Conservation (phyloP, 495 filamentous ascomycete species). For the Penicillium egyptiacum region DNA sequence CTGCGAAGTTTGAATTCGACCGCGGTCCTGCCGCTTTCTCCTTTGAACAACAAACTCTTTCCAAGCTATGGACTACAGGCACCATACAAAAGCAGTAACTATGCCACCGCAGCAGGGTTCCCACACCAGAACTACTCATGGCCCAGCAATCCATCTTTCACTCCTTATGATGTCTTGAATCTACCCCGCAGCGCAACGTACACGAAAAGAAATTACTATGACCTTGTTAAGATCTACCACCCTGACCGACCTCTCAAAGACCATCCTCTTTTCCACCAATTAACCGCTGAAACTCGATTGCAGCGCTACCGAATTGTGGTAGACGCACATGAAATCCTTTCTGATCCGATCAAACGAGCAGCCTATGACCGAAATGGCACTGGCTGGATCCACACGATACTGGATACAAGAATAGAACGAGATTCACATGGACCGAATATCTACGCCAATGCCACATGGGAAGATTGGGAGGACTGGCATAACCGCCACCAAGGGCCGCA, state of each 20-base stretch:
- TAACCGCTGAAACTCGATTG: conserved; percentile 58
- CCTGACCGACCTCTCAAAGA: conserved; percentile 67
- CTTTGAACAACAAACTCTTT: not conserved
- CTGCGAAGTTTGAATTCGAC: conserved; percentile 32
- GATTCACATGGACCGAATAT: conserved; percentile 48
- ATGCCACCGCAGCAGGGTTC: conserved; percentile 34
- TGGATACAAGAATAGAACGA: conserved; percentile 18
- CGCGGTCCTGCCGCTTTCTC: conserved; percentile 21
- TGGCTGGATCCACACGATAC: conserved; percentile 64
- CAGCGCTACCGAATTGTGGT: conserved; percentile 89
- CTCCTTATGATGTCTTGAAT: conserved; percentile 88
- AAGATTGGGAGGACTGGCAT: conserved; percentile 95
- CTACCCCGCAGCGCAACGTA: conserved; percentile 65
- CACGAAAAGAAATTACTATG: conserved; percentile 77
- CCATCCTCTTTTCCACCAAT: conserved; percentile 48
- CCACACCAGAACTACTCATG: conserved; percentile 35
- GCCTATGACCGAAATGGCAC: conserved; percentile 80
- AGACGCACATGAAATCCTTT: conserved; percentile 85
- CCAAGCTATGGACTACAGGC: conserved; percentile 1
- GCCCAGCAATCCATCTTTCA: conserved; percentile 46
- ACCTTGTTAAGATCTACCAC: conserved; percentile 94
- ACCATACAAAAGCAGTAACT: conserved; percentile 19
- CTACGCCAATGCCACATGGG: conserved; percentile 89
- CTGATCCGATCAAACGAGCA: conserved; percentile 70
- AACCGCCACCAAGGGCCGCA: conserved; percentile 57